These are phyloP conservation scores for Vanilla planifolia DNA, from an alignment of 106 monocot species.

Conservation along the genomic window DNA sequence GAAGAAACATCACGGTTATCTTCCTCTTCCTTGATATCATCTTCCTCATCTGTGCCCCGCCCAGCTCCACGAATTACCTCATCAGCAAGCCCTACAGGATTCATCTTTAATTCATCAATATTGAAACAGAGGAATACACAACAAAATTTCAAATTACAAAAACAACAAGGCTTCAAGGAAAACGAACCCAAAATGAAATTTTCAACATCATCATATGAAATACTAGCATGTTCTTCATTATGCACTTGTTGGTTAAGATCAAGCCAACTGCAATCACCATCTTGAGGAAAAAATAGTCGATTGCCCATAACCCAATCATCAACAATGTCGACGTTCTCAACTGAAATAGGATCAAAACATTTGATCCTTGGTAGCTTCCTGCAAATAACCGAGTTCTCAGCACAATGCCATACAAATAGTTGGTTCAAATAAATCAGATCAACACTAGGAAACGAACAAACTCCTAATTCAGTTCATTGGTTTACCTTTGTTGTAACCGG, in stretches of 20 bases:
- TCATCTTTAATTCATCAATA: not conserved
- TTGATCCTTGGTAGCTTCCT: conserved; percentile 46
- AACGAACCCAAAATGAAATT: conserved; percentile 44
- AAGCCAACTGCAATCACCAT: conserved; percentile 62
- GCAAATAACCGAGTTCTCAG: too few species aligned
- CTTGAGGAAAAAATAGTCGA: conserved; percentile 22
- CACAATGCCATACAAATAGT: too few species aligned
- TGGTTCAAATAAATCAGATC: too few species aligned
- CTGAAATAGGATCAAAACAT: conserved; percentile 61
- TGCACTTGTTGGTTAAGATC: conserved; percentile 38
- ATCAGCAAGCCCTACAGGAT: conserved; percentile 51
- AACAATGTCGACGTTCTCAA: conserved; percentile 40
- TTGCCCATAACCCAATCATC: conserved; percentile 84
- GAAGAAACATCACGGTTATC: conserved; percentile 23
- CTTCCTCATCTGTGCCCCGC: conserved; percentile 40
- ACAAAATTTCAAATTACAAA: not conserved
- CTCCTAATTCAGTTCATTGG: not conserved
- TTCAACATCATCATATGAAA: conserved; percentile 46
- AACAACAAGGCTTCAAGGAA: too few species aligned
- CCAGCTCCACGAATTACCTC: conserved; percentile 38
- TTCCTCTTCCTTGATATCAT: conserved; percentile 37
- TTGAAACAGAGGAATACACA: not conserved
- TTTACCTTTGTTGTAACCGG: conserved; percentile 77
- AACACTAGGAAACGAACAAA: too few species aligned
- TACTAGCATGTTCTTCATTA: conserved; percentile 13